A percentile compares a stretch with the other conserved stretches of the same genome.
phyloP scores from a whole-genome alignment of 2,329 filamentous ascomycete species.

The Basipetospora sp. region DNA sequence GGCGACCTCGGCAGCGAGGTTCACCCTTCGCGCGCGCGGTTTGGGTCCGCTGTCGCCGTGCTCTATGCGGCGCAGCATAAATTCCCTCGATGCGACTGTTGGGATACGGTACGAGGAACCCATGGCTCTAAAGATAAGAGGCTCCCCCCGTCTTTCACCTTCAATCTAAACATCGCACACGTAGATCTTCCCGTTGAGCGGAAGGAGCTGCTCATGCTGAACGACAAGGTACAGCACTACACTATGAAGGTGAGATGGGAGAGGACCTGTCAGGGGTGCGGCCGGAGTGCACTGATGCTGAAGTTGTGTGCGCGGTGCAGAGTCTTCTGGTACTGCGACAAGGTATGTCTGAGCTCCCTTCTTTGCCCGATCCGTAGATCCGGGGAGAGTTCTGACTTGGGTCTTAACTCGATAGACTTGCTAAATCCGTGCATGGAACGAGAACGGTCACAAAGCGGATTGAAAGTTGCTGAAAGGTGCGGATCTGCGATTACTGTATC shows the following conservation, averaged over 20 bases:
- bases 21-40: neutral
- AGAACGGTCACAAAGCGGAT: slow-evolving; percentile 8
- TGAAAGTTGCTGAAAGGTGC: slow-evolving; percentile 8
- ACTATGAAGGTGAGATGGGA: neutral
- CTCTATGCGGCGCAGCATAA: slow-evolving; percentile 7
- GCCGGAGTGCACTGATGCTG: neutral
- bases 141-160: no score
- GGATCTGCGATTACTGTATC: neutral
- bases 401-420: slow-evolving; percentile 7
- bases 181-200: slow-evolving; percentile 6
- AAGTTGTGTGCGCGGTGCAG: slow-evolving; percentile 8
- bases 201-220: slow-evolving; percentile 6
- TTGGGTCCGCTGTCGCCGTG: slow-evolving; percentile 6
- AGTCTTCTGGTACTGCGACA: slow-evolving; percentile 11
- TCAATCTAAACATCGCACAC: no score
- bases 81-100: neutral
- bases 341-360: slow-evolving; percentile 4
- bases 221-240: slow-evolving; percentile 7
- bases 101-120: slow-evolving; percentile 6
- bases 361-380: neutral
- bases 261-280: slow-evolving; percentile 10
- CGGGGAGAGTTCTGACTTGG: neutral
- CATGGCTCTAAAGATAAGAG: slow-evolving; percentile 1
- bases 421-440: slow-evolving; percentile 6
- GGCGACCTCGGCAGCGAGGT: slow-evolving; percentile 1